These are phyloP conservation scores for Diddensiella transvaalensis DNA, from an alignment of 805 yeast genomes.

Conservation along the genomic window DNA sequence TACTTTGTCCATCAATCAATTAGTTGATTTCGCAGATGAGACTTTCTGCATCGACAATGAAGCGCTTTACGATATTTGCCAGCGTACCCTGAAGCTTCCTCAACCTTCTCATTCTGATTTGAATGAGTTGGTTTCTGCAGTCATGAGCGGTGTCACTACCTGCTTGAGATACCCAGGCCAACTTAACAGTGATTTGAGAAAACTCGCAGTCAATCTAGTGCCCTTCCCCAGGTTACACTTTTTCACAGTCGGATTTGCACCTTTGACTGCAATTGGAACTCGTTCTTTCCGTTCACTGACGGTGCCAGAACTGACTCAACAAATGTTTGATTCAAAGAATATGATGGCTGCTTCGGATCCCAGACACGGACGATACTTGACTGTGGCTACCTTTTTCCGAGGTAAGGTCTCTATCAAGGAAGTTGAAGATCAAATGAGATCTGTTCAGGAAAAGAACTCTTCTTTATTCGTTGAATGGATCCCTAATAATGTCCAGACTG, in stretches of 20 bases:
- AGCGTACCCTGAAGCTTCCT: conserved; percentile 72
- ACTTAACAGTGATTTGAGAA: conserved; percentile 86
- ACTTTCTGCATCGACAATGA: conserved; percentile 95
- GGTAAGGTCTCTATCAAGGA: conserved; percentile 91
- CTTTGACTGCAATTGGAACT: conserved; percentile 76
- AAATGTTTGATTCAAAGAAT: conserved; percentile 85
- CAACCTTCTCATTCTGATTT: conserved; percentile 78
- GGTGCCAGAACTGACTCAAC: conserved; percentile 90
- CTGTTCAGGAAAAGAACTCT: conserved; percentile 76
- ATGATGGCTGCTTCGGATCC: conserved; percentile 98
- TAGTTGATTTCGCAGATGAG: conserved; percentile 87
- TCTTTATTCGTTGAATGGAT: conserved; percentile 92
- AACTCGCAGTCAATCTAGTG: conserved; percentile 88
- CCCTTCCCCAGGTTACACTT: conserved; percentile 95
- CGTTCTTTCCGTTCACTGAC: conserved; percentile 79
- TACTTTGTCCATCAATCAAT: conserved; percentile 83
- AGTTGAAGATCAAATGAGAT: conserved; percentile 90
- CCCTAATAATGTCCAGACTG: conserved; percentile 91
- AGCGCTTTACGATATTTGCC: conserved; percentile 87
- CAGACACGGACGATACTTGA: conserved; percentile 81
- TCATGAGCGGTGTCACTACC: conserved; percentile 94
- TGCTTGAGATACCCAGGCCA: conserved; percentile 94
- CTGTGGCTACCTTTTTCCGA: conserved; percentile 92
- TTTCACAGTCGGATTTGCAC: conserved; percentile 94
- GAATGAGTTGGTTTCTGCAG: conserved; percentile 79